A percentile compares a stretch with the other conserved stretches of the same genome.
Conservation (phyloP, 2,329 filamentous ascomycete species). For the Fusarium praegraminearum region DNA sequence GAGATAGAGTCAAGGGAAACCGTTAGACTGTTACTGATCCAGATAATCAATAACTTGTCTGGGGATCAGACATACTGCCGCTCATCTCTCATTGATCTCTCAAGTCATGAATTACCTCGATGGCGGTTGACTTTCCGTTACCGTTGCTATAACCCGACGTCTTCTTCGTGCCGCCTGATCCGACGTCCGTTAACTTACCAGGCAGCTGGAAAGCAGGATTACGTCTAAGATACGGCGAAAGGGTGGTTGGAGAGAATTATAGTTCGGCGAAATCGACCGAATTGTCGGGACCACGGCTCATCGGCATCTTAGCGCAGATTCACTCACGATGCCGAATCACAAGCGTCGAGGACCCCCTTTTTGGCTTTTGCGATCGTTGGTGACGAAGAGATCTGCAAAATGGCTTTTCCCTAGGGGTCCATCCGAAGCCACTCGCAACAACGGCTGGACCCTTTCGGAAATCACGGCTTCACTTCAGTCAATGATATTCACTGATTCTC, state of each 20-base stretch:
- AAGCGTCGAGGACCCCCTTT: not conserved
- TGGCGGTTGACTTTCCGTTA: not conserved
- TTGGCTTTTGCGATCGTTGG: not conserved
- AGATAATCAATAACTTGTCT: not conserved
- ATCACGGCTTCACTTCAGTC: not conserved
- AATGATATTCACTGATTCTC: not conserved
- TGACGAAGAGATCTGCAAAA: not conserved
- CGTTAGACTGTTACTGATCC: not conserved
- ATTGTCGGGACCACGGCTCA: not conserved
- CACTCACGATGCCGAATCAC: not conserved
- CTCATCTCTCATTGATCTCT: not conserved
- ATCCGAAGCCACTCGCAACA: not conserved
- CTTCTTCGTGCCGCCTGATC: not conserved
- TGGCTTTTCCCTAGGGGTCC: not conserved
- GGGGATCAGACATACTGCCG: not conserved
- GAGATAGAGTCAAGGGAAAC: not conserved
- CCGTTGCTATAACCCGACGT: not conserved
- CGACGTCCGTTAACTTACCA: not conserved
- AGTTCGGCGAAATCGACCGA: not conserved
- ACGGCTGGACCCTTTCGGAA: conserved; percentile 6
- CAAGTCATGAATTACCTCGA: not conserved
- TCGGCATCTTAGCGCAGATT: conserved; percentile 7
- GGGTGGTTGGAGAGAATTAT: not conserved
- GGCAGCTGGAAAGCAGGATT: not conserved
- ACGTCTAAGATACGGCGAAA: not conserved